Evolutionary conservation across 1,284 basidiomycete species (phyloP), one percentile per base, ranked within the genome.

Genomic region (Microbotryum intermedium): DNA sequence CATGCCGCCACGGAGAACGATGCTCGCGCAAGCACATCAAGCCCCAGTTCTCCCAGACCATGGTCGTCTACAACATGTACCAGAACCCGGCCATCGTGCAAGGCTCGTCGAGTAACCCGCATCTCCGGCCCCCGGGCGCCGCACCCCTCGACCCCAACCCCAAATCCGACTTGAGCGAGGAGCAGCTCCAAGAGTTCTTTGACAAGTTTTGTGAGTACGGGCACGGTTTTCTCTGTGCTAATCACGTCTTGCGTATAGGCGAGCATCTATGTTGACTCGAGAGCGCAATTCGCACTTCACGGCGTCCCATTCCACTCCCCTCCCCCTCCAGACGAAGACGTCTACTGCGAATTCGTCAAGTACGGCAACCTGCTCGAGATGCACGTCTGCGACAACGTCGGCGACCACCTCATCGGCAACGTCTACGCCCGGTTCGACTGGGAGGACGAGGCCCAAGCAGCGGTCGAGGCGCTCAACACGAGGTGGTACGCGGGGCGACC

Each of bases 341-440:
- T 76, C 48, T 77, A 74, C 55, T 68, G 77, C 71, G 94, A 98
- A 74, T 77, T 98, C 52, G 81, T 88, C 59, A 94, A 95, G 76
- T 97, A 92, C 74, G 95, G 95, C 3, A 86, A 97, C 76, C 80
- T 99, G 53, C 78, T 95, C 56, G 95, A 99, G 77, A 82, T 99
- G 69, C 93, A 97, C 77, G 91, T 99, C 8, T 99, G 95, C 74
- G 95, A 99, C 77, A 99, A 99, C 73, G 92, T 99, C 30, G 95
- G 95, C 28, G 95, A 98, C 74, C 95, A 99, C 75, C 80, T 99
- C 49, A 93, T 97, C 72, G 95, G 95, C 29, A 98, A 98, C 72
- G 95, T 99, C 2, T 99, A 99, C 73, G 95, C 93, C 13, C 83
- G 95, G 48, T 99, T 91, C 74, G 92, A 97, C 73, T 95, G 89